phyloP scores from a whole-genome alignment of 129 eudicot species.

The Tanacetum coccineum region DNA sequence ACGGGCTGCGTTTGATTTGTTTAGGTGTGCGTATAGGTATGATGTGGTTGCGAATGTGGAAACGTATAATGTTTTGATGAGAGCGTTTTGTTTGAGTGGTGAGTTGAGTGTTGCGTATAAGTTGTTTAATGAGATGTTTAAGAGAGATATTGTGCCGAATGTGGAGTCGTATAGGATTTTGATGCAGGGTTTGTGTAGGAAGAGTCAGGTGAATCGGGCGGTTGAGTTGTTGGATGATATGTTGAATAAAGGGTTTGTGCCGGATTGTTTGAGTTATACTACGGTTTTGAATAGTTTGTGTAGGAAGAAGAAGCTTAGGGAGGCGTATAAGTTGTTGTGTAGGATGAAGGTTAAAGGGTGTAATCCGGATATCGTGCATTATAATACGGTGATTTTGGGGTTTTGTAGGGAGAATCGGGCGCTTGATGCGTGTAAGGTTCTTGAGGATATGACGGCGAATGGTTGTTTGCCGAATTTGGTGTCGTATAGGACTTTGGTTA shows the following conservation, averaged over 20 bases:
- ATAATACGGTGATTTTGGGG: conserved; percentile 73
- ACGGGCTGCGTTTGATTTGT: conserved; percentile 57
- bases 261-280: conserved; percentile 58
- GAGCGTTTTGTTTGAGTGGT: conserved; percentile 52
- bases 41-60: conserved; percentile 52
- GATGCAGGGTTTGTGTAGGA: conserved; percentile 86
- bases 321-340: conserved; percentile 91
- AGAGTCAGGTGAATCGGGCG: conserved; percentile 77
- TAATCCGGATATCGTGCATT: conserved; percentile 78
- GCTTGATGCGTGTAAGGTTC: conserved; percentile 72
- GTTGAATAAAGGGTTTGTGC: conserved; percentile 88
- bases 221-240: conserved; percentile 79
- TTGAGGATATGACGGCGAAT: conserved; percentile 66
- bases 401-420: conserved; percentile 75
- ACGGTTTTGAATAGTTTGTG: conserved; percentile 78
- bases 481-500: conserved; percentile 68
- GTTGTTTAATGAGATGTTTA: conserved; percentile 69
- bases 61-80: conserved; percentile 75
- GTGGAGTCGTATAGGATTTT: conserved; percentile 65
- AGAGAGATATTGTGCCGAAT: conserved; percentile 66
- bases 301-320: conserved; percentile 78
- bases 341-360: conserved; percentile 93
- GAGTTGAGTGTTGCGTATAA: conserved; percentile 63
- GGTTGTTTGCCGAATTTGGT: conserved; percentile 84
- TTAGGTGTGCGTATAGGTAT: conserved; percentile 45